These are phyloP conservation scores for Hypsizygus ulmarius DNA, from an alignment of 1,284 basidiomycete species.

Conservation along the genomic window DNA sequence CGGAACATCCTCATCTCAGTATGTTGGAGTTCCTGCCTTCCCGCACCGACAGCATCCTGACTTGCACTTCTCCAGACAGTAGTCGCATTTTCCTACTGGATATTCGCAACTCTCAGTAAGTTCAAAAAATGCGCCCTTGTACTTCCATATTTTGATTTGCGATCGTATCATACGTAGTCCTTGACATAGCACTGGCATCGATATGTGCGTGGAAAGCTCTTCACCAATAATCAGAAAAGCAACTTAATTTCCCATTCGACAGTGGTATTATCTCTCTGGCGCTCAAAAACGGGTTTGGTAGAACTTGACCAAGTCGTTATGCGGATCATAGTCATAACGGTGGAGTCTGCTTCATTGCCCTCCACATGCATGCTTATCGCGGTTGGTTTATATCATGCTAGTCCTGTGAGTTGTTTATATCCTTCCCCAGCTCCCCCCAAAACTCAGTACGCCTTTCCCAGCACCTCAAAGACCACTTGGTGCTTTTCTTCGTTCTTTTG, in stretches of 20 bases:
- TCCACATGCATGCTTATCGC: conserved; percentile 43
- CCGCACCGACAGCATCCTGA: not conserved
- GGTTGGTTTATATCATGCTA: conserved; percentile 38
- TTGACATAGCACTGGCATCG: conserved; percentile 40
- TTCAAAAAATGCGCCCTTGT: not conserved
- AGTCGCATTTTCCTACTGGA: conserved; percentile 42
- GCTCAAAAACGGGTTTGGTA: conserved; percentile 40
- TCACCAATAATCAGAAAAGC: not conserved
- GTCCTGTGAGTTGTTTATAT: conserved; percentile 29
- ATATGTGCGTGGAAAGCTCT: conserved; percentile 33
- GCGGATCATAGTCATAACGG: conserved; percentile 44
- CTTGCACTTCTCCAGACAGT: conserved; percentile 30
- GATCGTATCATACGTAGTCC: conserved; percentile 22
- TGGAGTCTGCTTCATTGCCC: conserved; percentile 48
- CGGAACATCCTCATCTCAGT: conserved; percentile 30
- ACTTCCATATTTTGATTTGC: not conserved
- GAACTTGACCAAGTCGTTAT: conserved; percentile 42
- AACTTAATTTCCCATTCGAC: not conserved
- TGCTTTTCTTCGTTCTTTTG: conserved; percentile 46
- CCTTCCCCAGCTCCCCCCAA: not conserved
- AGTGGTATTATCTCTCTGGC: conserved; percentile 45
- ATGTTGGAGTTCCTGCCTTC: conserved; percentile 5
- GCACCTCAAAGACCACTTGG: conserved; percentile 37
- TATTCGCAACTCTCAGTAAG: conserved; percentile 38
- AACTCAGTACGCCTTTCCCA: conserved; percentile 15